Evolutionary conservation across 495 filamentous ascomycete species (phyloP).

Genomic region (Friedmanniomyces simplex): DNA sequence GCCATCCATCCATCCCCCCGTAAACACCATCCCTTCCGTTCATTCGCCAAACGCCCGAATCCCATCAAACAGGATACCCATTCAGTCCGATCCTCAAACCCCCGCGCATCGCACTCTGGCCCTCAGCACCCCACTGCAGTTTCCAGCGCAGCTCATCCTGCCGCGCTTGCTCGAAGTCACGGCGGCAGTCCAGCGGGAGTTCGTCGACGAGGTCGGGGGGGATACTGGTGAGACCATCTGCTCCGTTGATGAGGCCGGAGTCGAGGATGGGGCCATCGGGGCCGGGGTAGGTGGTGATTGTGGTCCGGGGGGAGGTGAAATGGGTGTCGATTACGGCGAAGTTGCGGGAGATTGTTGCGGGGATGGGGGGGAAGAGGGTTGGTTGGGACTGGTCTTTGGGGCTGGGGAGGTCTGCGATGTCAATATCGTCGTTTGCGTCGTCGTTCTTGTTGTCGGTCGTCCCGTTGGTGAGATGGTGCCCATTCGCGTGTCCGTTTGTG

Average conservation of each 20-base stretch:
- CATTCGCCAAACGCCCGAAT: slow-evolving; percentile 18
- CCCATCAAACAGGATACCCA: slow-evolving; percentile 31
- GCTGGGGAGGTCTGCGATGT: neutral
- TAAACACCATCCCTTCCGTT: neutral
- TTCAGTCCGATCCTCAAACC: slow-evolving; percentile 39
- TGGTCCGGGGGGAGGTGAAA: slow-evolving; percentile 49
- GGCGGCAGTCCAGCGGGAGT: slow-evolving; percentile 60
- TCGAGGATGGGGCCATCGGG: slow-evolving; percentile 51
- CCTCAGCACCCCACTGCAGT: slow-evolving; percentile 56
- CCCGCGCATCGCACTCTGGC: slow-evolving; percentile 37
- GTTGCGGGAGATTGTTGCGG: slow-evolving; percentile 56
- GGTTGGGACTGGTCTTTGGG: neutral
- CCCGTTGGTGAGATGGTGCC: slow-evolving; percentile 19
- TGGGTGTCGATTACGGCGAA: slow-evolving; percentile 65
- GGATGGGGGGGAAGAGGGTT: slow-evolving; percentile 52
- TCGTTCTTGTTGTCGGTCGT: neutral
- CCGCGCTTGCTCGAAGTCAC: slow-evolving; percentile 55
- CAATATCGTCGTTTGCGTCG: slow-evolving; percentile 4
- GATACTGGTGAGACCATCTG: slow-evolving; percentile 56
- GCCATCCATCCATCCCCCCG: neutral
- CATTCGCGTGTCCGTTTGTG: slow-evolving; percentile 4
- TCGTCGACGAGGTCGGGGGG: slow-evolving; percentile 56
- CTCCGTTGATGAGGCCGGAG: slow-evolving; percentile 40
- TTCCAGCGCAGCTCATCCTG: slow-evolving; percentile 61
- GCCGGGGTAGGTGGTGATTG: slow-evolving; percentile 51